Base-by-base conservation (phyloP, 2,329 filamentous ascomycete genomes). In the Dothideomycetes sp. region DNA sequence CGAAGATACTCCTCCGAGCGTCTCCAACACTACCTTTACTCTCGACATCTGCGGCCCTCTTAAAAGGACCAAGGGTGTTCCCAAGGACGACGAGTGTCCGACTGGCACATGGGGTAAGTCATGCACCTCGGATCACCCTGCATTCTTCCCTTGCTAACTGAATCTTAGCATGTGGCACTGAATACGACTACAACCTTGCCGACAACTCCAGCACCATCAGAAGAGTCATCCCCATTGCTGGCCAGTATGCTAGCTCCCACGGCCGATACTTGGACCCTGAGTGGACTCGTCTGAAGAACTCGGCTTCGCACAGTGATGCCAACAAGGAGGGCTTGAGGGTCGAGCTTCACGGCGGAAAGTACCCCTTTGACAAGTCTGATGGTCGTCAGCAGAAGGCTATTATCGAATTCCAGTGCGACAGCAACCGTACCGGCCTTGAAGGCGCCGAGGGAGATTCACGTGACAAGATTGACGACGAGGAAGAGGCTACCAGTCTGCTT, bases 361-460 rank as follows among this genome's bases (percentile, higher is more conserved):
- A 71, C 33, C 64, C 64, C 0, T 57, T 61, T 36, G 57, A 64
- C n/a, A 68, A 71, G 39, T 66, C 70, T 34, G 67, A 70, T 5
- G 65, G 54, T 44, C 56, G 52, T 19, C 67, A 75, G 45, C 83
- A 93, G 60, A 79, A 77, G 54, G 84, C 87, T 3, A 73, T 94
- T 8, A 75, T 96, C 40, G 84, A 94, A 53, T 87, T 96, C 51
- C 59, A 88, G 15, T 98, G 91, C 63, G 82, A 94, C 55, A 67
- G 64, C 20, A 70, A 81, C 2, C 71, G 74, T 50, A 79, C 78
- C 7, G 88, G 88, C 1, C 71, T 81, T 5, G 88, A 94, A 45
- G 64, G 70, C 48, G 76, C 75, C 49, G 77, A 83, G 52, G 75
- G 71, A 58, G 67, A 71, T 31, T 60, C 70, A 1, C 68, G 71